phyloP scores from a whole-genome alignment of 2,329 filamentous ascomycete genomes.

The Alternaria metachromatica region DNA sequence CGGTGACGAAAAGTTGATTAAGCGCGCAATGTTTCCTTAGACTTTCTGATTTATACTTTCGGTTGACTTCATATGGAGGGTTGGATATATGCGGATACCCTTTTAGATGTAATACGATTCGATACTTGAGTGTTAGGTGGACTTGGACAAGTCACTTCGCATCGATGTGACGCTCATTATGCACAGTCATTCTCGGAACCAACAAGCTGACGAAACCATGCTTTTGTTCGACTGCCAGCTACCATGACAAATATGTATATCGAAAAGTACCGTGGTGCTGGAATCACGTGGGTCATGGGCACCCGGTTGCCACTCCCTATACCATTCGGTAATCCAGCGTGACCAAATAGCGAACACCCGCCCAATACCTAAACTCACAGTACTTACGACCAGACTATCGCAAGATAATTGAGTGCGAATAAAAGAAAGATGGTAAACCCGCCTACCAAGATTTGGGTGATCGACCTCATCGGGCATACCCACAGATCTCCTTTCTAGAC shows the following conservation, averaged over 20 bases:
- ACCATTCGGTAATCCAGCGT: neutral
- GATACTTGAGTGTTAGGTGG: neutral
- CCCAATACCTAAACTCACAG: neutral
- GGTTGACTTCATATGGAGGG: constrained; percentile 1
- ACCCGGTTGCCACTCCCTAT: neutral
- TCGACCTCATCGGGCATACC: neutral
- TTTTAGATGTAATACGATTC: constrained; percentile 12
- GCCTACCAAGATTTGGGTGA: neutral
- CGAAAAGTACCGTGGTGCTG: neutral
- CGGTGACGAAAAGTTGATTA: constrained; percentile 2
- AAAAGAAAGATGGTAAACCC: neutral
- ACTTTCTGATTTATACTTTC: neutral
- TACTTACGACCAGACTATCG: neutral
- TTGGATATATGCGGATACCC: constrained; percentile 15
- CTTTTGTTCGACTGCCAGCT: neutral
- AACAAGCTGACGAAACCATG: neutral
- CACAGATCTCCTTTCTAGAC: constrained; percentile 1
- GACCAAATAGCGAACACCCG: neutral
- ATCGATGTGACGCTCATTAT: neutral
- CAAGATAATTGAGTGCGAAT: neutral
- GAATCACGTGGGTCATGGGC: neutral
- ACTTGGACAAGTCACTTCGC: neutral
- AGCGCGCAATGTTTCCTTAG: neutral
- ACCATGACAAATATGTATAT: neutral
- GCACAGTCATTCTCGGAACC: neutral